Evolutionary conservation across 345 rosid species (phyloP).

Genomic region (Chamaenerion angustifolium): DNA sequence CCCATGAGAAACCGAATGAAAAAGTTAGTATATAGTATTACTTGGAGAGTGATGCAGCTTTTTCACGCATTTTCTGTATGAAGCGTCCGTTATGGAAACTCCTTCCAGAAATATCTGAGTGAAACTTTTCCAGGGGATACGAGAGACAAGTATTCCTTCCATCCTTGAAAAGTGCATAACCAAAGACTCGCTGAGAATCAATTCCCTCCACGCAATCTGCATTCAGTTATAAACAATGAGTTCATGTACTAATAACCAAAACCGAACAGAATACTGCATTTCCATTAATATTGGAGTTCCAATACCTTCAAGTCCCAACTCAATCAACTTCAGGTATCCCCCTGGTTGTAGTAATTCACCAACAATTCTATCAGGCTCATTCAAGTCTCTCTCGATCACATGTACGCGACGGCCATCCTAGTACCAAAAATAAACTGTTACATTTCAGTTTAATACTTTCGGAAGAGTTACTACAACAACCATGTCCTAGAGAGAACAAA

Average conservation of each 20-base stretch:
- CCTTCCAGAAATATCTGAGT: constrained; percentile 33
- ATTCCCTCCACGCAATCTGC: constrained; percentile 44
- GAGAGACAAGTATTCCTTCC: constrained; percentile 22
- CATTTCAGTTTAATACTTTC: no score
- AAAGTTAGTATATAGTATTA: constrained; percentile 5
- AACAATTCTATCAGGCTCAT: constrained; percentile 15
- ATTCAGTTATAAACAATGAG: not conserved
- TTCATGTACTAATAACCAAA: no score
- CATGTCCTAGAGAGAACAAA: no score
- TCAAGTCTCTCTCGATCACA: constrained; percentile 18
- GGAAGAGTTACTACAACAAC: no score
- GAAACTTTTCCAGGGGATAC: constrained; percentile 31
- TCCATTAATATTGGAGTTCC: not conserved
- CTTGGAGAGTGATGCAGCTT: constrained; percentile 37
- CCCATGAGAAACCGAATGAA: not conserved
- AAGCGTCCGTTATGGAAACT: constrained; percentile 55
- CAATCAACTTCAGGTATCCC: constrained; percentile 24
- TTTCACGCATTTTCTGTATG: constrained; percentile 39
- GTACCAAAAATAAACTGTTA: constrained; percentile 3
- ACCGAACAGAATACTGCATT: not conserved
- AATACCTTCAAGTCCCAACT: constrained; percentile 25
- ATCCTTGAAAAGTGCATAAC: constrained; percentile 41
- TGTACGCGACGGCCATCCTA: constrained; percentile 14
- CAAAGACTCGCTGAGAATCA: constrained; percentile 36
- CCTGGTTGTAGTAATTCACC: constrained; percentile 27